Conservation (phyloP, 148 eudicot genomes). For the Camellia japonica region DNA sequence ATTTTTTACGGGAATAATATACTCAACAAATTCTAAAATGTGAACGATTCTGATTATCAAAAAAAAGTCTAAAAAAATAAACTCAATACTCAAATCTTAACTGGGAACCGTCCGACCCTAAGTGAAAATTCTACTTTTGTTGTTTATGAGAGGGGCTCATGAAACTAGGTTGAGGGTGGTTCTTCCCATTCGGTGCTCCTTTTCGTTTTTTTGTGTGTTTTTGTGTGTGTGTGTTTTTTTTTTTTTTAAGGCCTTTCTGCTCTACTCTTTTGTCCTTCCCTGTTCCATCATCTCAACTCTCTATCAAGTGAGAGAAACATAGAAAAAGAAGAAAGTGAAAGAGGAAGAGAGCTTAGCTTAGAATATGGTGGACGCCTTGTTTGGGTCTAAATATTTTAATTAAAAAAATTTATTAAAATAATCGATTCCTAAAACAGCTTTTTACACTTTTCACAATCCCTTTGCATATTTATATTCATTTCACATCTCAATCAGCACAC, state of each 20-base stretch:
- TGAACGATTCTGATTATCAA: no score
- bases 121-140: neutral
- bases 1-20: no score
- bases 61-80: no score
- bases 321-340: neutral
- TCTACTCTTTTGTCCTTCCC: slow-evolving; percentile 21
- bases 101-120: no score
- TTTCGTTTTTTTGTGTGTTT: neutral
- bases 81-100: no score
- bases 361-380: no score
- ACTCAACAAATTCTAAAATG: no score
- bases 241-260: neutral
- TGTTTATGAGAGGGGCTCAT: slow-evolving; percentile 12
- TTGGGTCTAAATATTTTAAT: no score
- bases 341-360: neutral
- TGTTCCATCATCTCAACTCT: slow-evolving; percentile 24
- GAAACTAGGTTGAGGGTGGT: slow-evolving; percentile 21
- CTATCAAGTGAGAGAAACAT: neutral
- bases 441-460: neutral
- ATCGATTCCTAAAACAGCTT: neutral
- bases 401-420: no score
- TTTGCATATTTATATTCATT: neutral
- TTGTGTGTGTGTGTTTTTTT: neutral
- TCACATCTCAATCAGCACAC: slow-evolving; percentile 25
- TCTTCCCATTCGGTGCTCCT: neutral